Base-by-base conservation (phyloP, 306 rosid species). In the Hylodesmum podocarpum region DNA sequence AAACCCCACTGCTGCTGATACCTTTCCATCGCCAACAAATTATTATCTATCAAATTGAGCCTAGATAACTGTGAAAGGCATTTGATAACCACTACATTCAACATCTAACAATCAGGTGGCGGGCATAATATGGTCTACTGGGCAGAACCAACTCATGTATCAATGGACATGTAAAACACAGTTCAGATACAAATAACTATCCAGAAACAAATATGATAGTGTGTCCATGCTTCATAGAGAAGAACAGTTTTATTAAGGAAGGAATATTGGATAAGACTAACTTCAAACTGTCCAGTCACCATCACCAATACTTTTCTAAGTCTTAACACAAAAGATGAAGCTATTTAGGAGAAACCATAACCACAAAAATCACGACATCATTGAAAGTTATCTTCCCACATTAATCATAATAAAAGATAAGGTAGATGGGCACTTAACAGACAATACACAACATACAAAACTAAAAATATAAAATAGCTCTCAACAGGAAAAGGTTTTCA, bases 281-380 rank as follows among this genome's bases (percentile, higher is more conserved):
- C 57, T 50, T 13, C 57, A 50, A 18, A 50, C 25, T 18, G 57
- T 19, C 57, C 27, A 3, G 16, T 3, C 62, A 54, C 11, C 13
- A 22, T 29, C 62, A 54, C 13, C 62, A 54, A 24, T 61, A 15
- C 18, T 28, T n/a, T n/a, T n/a, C n/a, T n/a, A n/a, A n/a, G n/a
- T n/a, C n/a, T n/a, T 11, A 34, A 12, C 10, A 54, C 34, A 21
- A 43, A 51, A 40, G n/a, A 27, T 18, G 24, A 44, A 46, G 37
- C 25, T 24, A 29, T 24, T 16, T 25, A 41, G 31, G 33, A 22
- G 62, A 18, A 34, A 7, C n/a, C 54, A 57, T 44, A 12, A 46
- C 55, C 34, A 55, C 41, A 37, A 53, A 44, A n/a, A 51, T 76
- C 76, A 50, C 81, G 68, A 67, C 67, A n/a, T 18, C 27, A 33